Evolutionary conservation across 2,329 filamentous ascomycete species (phyloP).

Genomic region (Claviceps africana): DNA sequence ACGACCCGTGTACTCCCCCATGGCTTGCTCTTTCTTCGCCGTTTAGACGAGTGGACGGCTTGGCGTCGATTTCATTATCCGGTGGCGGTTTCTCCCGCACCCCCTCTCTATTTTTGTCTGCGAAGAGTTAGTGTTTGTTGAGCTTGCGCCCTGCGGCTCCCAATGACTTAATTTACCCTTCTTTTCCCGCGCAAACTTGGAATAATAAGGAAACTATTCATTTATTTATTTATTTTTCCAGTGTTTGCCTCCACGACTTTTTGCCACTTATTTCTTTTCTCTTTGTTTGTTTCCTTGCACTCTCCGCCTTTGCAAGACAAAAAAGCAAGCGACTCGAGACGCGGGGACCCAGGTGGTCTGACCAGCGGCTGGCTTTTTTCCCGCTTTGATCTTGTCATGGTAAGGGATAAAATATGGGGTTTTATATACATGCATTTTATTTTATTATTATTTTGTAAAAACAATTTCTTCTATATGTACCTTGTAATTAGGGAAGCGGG

Average conservation of each 20-base stretch:
- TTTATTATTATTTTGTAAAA: too few relatives aligned
- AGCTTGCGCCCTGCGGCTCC: constrained; percentile 10
- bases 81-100: too few relatives aligned
- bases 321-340: not conserved
- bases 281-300: not conserved
- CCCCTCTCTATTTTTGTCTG: too few relatives aligned
- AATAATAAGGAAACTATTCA: constrained; percentile 11
- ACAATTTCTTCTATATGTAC: constrained; percentile 1
- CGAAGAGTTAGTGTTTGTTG: constrained; percentile 4
- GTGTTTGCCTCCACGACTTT: constrained; percentile 11
- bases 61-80: too few relatives aligned
- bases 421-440: too few relatives aligned
- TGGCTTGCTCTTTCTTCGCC: constrained; percentile 14
- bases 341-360: constrained; percentile 21
- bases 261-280: constrained; percentile 7
- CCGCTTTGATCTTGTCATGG: not conserved
- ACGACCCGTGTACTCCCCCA: not conserved
- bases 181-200: constrained; percentile 12
- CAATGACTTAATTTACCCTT: constrained; percentile 16
- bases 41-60: constrained; percentile 7
- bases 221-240: constrained; percentile 11
- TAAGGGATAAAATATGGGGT: constrained; percentile 3
- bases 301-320: too few relatives aligned
- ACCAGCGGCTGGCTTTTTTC: constrained; percentile 3
- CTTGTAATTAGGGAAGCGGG: constrained; percentile 4